phyloP scores from a whole-genome alignment of 2,329 filamentous ascomycete genomes.

The Xylaria sp. region DNA sequence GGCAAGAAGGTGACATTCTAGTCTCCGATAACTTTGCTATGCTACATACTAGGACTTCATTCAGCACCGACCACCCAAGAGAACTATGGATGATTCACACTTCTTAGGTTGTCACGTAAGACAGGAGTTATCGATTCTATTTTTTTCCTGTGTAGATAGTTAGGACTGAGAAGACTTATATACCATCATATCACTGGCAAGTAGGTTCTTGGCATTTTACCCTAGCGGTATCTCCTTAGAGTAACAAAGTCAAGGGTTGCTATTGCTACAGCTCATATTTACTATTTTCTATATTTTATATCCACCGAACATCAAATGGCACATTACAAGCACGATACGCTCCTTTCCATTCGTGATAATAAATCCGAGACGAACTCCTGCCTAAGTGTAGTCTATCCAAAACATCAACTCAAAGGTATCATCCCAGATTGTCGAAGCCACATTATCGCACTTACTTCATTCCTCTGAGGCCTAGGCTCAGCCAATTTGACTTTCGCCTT shows the following conservation, averaged over 20 bases:
- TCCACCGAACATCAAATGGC: background rate
- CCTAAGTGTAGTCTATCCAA: background rate
- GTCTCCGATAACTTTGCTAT: conserved; percentile 28
- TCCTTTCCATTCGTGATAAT: background rate
- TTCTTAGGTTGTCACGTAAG: background rate
- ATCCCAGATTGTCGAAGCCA: background rate
- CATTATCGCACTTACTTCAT: background rate
- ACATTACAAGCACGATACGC: background rate
- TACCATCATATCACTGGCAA: too few species aligned
- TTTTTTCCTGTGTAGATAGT: background rate
- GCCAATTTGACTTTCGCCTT: background rate
- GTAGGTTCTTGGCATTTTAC: too few species aligned
- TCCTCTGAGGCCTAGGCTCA: background rate
- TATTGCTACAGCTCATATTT: background rate
- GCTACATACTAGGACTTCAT: conserved; percentile 23
- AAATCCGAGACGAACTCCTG: background rate
- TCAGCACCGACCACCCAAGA: background rate
- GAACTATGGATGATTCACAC: conserved; percentile 20
- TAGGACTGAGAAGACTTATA: too few species aligned
- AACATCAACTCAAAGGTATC: background rate
- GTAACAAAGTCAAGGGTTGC: background rate
- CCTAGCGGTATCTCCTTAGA: too few species aligned
- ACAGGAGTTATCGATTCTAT: background rate
- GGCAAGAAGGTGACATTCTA: conserved; percentile 29
- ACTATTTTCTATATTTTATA: background rate